Percentiles rank a stretch among this genome's conserved stretches.
phyloP scores from a whole-genome alignment of 2,329 filamentous ascomycete genomes.

The Epichloe coenophiala region DNA sequence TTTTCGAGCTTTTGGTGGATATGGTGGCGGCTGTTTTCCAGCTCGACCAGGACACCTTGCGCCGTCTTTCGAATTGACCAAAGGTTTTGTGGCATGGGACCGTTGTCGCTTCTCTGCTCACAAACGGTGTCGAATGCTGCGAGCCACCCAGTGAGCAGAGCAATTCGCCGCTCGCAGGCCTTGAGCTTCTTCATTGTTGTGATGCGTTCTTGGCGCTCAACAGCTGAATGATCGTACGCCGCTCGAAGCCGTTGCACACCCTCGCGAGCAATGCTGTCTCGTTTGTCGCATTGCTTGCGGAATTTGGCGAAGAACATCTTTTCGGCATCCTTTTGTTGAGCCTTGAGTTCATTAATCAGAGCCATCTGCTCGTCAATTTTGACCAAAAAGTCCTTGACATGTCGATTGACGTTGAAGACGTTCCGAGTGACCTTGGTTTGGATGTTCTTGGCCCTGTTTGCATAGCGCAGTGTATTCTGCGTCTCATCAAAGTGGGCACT shows the following conservation, averaged over 20 bases:
- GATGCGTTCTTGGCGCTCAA: constrained; percentile 67
- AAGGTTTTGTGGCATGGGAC: constrained; percentile 54
- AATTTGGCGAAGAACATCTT: constrained; percentile 74
- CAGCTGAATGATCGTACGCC: constrained; percentile 68
- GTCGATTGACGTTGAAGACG: constrained; percentile 96
- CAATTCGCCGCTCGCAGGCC: constrained; percentile 72
- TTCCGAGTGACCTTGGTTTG: constrained; percentile 99
- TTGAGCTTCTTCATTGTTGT: constrained; percentile 70
- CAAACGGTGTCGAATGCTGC: constrained; percentile 78
- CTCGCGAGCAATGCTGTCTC: constrained; percentile 61
- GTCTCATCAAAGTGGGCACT: constrained; percentile 97
- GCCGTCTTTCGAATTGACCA: constrained; percentile 74
- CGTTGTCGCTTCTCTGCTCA: constrained; percentile 40
- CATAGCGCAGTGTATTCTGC: constrained; percentile 93
- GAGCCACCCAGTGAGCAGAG: constrained; percentile 81
- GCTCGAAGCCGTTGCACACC: constrained; percentile 65
- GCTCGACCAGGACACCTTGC: constrained; percentile 72
- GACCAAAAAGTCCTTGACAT: constrained; percentile 97
- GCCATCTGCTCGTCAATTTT: constrained; percentile 98
- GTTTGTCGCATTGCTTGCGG: constrained; percentile 78
- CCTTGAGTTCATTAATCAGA: constrained; percentile 91
- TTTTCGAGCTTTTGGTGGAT: constrained; percentile 74
- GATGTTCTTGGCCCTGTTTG: constrained; percentile 97
- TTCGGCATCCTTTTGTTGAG: constrained; percentile 83
- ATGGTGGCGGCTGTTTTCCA: constrained; percentile 83